Evolutionary conservation across 2,329 filamentous ascomycete genomes (phyloP).

Genomic region (Metarhizium sp.): DNA sequence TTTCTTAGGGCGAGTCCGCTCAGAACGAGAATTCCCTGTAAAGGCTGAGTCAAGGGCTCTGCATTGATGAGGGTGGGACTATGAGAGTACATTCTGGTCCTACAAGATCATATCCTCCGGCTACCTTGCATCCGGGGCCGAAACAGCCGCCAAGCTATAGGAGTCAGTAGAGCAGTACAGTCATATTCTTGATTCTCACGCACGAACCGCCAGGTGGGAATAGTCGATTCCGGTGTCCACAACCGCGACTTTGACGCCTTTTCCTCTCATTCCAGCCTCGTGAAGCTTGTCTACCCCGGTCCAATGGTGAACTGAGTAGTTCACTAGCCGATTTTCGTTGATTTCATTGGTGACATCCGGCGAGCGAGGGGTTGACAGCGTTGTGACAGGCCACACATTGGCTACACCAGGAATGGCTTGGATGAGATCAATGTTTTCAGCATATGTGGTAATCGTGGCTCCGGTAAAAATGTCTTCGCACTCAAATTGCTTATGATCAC

Average conservation of each 20-base stretch:
- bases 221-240: conserved; percentile 32
- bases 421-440: conserved; percentile 23
- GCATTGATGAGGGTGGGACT: neutral
- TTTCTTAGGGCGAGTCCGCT: conserved; percentile 14
- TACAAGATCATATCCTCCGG: conserved; percentile 28
- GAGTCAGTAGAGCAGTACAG: conserved; percentile 1
- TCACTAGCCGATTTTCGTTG: conserved; percentile 22
- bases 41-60: neutral
- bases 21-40: conserved; percentile 4
- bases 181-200: neutral
- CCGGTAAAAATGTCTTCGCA: conserved; percentile 27
- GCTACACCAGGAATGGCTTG: conserved; percentile 22
- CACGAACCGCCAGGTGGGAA: conserved; percentile 24
- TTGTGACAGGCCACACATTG: conserved; percentile 27
- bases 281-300: conserved; percentile 31
- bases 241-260: conserved; percentile 27
- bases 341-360: neutral
- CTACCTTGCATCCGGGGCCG: conserved; percentile 27
- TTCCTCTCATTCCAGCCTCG: conserved; percentile 25
- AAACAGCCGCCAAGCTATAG: conserved; percentile 28
- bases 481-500: conserved; percentile 19
- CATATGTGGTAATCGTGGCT: conserved; percentile 21
- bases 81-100: conserved; percentile 20
- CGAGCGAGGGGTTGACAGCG: conserved; percentile 10
- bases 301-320: conserved; percentile 17